Evolutionary conservation across 208 protist species (phyloP).

Genomic region (Porcisia hertigi): DNA sequence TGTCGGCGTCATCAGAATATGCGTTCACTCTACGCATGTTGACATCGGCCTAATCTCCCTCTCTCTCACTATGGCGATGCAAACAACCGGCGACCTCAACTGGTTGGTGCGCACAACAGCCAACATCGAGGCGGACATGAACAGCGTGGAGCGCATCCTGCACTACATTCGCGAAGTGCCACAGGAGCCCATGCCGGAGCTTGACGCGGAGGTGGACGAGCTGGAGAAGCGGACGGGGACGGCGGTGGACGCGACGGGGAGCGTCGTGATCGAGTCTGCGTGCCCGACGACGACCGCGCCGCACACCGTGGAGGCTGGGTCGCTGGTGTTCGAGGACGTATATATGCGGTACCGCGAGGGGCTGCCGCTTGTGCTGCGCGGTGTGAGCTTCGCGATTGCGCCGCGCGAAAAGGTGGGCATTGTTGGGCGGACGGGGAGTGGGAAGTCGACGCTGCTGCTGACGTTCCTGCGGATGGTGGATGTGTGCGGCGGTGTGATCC

Average conservation of each 20-base stretch:
- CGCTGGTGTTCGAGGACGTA: slow-evolving; percentile 33
- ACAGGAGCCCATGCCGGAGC: slow-evolving; percentile 49
- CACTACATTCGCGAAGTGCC: slow-evolving; percentile 79
- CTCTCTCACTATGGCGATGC: slow-evolving; percentile 72
- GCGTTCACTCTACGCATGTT: slow-evolving; percentile 18
- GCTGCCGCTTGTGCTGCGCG: slow-evolving; percentile 66
- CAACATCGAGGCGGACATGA: slow-evolving; percentile 87
- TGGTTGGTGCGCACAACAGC: slow-evolving; percentile 45
- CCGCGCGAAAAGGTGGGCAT: slow-evolving; percentile 82
- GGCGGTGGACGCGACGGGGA: slow-evolving; percentile 28
- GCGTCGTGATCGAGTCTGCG: slow-evolving; percentile 22
- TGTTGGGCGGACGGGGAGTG: slow-evolving; percentile 83
- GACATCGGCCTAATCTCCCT: slow-evolving; percentile 65
- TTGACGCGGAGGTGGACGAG: slow-evolving; percentile 16
- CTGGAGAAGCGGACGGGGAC: slow-evolving; percentile 56
- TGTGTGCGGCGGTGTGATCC: slow-evolving; percentile 52
- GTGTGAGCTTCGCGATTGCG: slow-evolving; percentile 29
- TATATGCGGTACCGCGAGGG: slow-evolving; percentile 67
- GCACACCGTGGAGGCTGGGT: slow-evolving; percentile 16
- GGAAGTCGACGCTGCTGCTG: slow-evolving; percentile 86
- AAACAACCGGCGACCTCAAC: slow-evolving; percentile 29
- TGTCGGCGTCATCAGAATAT: slow-evolving; percentile 34
- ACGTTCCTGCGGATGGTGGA: slow-evolving; percentile 77
- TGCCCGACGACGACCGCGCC: slow-evolving; percentile 16
- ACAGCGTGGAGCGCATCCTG: slow-evolving; percentile 77